Base-by-base conservation (phyloP, 306 rosid genomes). In the Dicorynia guianensis region DNA sequence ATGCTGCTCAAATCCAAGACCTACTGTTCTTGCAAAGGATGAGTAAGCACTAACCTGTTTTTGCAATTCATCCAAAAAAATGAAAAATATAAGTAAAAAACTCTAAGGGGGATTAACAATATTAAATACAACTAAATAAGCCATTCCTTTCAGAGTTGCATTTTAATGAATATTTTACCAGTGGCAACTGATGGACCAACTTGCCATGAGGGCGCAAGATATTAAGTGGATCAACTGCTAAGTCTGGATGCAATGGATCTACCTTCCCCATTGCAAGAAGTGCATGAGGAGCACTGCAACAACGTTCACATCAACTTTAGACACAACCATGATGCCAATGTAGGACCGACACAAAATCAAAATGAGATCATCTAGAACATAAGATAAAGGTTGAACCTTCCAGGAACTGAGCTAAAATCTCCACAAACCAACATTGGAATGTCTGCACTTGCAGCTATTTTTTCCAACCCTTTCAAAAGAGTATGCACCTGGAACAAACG, bases 391-490 rank as follows among this genome's bases (percentile, higher is more conserved):
- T 70, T 85, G 62, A 63, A 96, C 99, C 99, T 96, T 88, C 97
- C 97, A n/a, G 99, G 99, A 66, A 88, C 71, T n/a, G 99, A 90
- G 83, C 89, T 92, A 78, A 96, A 96, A 74, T 96, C 99, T 55
- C 99, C 99, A 76, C 99, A 96, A 79, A 96, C 99, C 91, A 96
- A 72, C 99, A 96, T 96, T 40, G 99, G 99, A 82, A 96, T 96
- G 80, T 96, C 98, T 39, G 99, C 99, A 92, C 99, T 96, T 64
- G 91, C 92, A 52, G 99, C 98, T 75, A 96, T 96, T 89, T 96
- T 96, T 75, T 96, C 99, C 81, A 96, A 86, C 71, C 99, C 99
- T 87, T 96, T 96, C 34, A 96, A 82, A 54, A 96, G 93, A 57
- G 99, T 96, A 75, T 92, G 98, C 82, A 90, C 98, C 99, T 96